Evolutionary conservation across 2,329 filamentous ascomycete genomes (phyloP), one percentile per base, ranked within the genome.

Genomic region (Tolypocladium paradoxum): DNA sequence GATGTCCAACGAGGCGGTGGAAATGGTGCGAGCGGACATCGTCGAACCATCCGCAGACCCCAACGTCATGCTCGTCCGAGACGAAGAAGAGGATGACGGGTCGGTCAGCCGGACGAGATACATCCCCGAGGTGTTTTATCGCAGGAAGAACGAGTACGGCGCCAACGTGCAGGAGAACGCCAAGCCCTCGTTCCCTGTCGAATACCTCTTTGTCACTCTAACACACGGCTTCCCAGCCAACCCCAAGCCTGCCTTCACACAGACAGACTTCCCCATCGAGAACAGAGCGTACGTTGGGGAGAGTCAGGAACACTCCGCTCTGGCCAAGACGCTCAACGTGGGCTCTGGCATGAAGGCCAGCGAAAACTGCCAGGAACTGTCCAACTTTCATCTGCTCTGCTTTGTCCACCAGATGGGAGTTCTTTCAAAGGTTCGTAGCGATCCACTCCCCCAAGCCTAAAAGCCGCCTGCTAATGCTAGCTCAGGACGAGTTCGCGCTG

Each of bases 41-140:
- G 82, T 99, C 56, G 93, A 99, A 68, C 89, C 93, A 8, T 97
- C 90, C 9, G 91, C 91, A 33, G 92, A 97, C 58, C 93, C 93
- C 2, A 84, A 82, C 7, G 85, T 92, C 51, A 96, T 99, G 92
- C 81, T 99, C 47, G 93, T 99, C 5, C 90, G 91, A 56, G 87
- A 88, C 27, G 92, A 97, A 65, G 88, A 92, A 55, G 90, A 96
- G 61, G 87, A 91, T 50, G 86, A 90, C 58, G 82, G 75, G 60
- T 82, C 74, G 53, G 75, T 71, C 49, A 85, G 79, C 66, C 83
- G 83, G 53, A 84, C 86, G 27, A 82, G 91, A 62, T 99, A 99
- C 65, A 95, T 99, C 24, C 93, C 93, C 1, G 93, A 99, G 64
- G 92, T 99, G 5, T 99, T 97, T 71, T 99, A 95, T 73, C 84